Base-by-base conservation (phyloP, 78 protist species). In the Carpediemonas membranifera region DNA sequence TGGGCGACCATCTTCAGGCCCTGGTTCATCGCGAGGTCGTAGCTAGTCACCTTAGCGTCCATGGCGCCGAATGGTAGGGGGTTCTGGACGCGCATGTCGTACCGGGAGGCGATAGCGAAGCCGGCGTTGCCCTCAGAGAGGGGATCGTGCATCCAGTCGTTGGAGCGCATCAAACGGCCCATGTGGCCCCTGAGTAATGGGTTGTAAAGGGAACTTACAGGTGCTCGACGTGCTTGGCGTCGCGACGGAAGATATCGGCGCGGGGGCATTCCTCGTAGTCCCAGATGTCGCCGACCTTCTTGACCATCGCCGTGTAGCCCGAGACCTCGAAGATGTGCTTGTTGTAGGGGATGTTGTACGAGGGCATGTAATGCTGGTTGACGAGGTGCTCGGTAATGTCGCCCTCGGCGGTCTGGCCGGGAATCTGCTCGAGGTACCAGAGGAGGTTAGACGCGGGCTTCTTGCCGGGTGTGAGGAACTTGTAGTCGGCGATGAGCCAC, bases 301-400 rank as follows among this genome's bases (percentile, higher is more conserved):
- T n/a, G n/a, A n/a, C n/a, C n/a, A n/a, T n/a, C n/a, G n/a, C n/a
- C n/a, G n/a, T n/a, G n/a, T n/a, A n/a, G n/a, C n/a, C n/a, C n/a
- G n/a, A n/a, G n/a, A n/a, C n/a, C n/a, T n/a, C n/a, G n/a, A n/a
- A n/a, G n/a, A n/a, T n/a, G n/a, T n/a, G n/a, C n/a, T n/a, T n/a
- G n/a, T n/a, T n/a, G n/a, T 36, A 81, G 33, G 91, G 94, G 9
- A 86, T 77, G 71, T 89, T 89, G 78, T 78, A 89, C 11, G 78
- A 60, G 16, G 86, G 82, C 82, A 71, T 82, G 75, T 84, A 84
- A 5, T 85, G 82, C 35, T 52, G 63, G 24, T 70, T 43, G 14
- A 68, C 30, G 25, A 74, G 69, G 16, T 75, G 30, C 39, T 21
- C 65, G 21, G 81, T 84, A 59, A 37, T 19, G 67, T 74, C 84